These are phyloP conservation scores for Malbranchea zuffiana DNA, from an alignment of 2,329 filamentous ascomycete genomes.

Conservation along the genomic window DNA sequence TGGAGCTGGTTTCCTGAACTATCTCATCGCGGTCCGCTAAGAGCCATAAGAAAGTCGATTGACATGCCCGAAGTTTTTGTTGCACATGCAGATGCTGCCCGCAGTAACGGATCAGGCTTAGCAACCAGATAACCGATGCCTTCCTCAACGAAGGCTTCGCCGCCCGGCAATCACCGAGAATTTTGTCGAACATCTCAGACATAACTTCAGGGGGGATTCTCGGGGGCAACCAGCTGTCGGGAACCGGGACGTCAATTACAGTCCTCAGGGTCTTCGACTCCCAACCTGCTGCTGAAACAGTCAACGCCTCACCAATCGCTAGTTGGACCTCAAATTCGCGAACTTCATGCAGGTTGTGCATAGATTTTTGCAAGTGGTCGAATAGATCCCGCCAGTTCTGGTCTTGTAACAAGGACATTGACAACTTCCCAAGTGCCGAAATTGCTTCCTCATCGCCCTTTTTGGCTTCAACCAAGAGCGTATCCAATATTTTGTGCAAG, in stretches of 20 bases:
- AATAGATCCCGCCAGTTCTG: constrained; percentile 25
- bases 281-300: constrained; percentile 69
- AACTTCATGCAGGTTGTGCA: constrained; percentile 72
- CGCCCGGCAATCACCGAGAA: constrained; percentile 65
- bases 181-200: constrained; percentile 53
- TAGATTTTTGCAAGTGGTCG: constrained; percentile 49
- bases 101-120: constrained; percentile 83
- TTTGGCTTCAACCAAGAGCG: constrained; percentile 58
- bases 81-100: constrained; percentile 68
- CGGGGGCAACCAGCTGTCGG: constrained; percentile 42
- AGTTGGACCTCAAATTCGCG: constrained; percentile 84
- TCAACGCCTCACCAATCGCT: constrained; percentile 76
- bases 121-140: constrained; percentile 88
- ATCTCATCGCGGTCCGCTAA: constrained; percentile 83
- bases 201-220: constrained; percentile 34
- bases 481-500: constrained; percentile 45
- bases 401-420: constrained; percentile 40
- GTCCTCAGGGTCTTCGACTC: constrained; percentile 66
- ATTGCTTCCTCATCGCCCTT: constrained; percentile 75
- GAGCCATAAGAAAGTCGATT: constrained; percentile 77
- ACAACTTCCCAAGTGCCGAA: constrained; percentile 64
- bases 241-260: constrained; percentile 65
- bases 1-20: constrained; percentile 87
- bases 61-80: constrained; percentile 61
- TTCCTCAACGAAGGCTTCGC: constrained; percentile 85